Evolutionary conservation across 257 asterid species (phyloP).

Genomic region (Solanum etuberosum): DNA sequence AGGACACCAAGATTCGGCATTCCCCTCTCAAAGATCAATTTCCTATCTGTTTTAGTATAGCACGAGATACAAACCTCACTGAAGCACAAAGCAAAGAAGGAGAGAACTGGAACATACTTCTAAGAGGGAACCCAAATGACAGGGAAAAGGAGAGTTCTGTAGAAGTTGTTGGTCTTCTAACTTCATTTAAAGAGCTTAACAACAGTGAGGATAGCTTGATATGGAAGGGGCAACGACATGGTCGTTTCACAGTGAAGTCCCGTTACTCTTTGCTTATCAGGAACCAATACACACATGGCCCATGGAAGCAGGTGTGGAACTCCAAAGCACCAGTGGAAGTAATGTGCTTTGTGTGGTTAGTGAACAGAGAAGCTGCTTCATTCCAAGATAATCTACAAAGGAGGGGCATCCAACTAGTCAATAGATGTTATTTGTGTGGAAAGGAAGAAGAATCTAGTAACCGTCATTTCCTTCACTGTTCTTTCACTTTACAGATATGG

Average conservation of each 20-base stretch:
- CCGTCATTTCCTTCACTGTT: neutral
- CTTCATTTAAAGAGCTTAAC: neutral
- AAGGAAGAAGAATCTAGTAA: neutral
- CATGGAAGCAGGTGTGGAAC: neutral
- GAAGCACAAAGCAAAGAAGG: neutral
- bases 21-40: neutral
- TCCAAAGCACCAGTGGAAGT: neutral
- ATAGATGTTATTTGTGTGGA: neutral
- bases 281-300: neutral
- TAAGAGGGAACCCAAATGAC: neutral
- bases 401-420: neutral
- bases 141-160: neutral
- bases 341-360: neutral
- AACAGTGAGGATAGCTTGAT: neutral
- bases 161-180: neutral
- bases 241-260: neutral
- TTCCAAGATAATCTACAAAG: neutral
- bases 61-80: neutral
- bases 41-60: neutral
- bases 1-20: neutral
- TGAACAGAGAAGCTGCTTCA: neutral
- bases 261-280: neutral
- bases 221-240: neutral
- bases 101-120: neutral
- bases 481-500: neutral